These are phyloP conservation scores for Ceratobasidium sp. DNA, from an alignment of 1,284 basidiomycete species.

Conservation along the genomic window DNA sequence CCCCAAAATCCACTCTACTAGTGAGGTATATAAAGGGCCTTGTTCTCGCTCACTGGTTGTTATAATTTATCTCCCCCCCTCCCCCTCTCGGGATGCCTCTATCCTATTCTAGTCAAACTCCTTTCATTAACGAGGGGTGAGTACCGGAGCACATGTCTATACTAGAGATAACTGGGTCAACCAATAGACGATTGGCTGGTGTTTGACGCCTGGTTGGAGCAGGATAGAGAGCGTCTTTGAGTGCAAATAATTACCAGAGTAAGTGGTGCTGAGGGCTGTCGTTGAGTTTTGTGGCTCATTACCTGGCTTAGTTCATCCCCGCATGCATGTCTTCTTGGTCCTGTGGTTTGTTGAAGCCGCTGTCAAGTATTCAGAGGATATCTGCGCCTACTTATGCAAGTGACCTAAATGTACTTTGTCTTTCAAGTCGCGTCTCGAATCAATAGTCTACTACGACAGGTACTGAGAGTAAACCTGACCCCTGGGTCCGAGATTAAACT, in stretches of 20 bases:
- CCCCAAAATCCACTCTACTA: too few species aligned
- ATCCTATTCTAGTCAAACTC: not conserved
- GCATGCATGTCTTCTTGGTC: not conserved
- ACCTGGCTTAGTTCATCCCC: not conserved
- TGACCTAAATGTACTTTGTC: too few species aligned
- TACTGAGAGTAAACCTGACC: too few species aligned
- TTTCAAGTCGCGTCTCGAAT: too few species aligned
- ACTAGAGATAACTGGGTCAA: not conserved
- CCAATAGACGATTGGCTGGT: not conserved
- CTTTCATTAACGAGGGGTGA: not conserved
- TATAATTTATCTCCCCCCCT: not conserved
- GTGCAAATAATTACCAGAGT: slow-evolving; percentile 16
- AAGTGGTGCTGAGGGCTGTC: not conserved
- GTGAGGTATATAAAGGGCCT: not conserved
- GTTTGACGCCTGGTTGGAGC: not conserved
- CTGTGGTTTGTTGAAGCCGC: not conserved
- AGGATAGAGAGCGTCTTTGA: not conserved
- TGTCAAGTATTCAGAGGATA: slow-evolving; percentile 12
- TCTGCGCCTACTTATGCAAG: too few species aligned
- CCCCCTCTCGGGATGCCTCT: too few species aligned
- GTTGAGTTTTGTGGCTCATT: not conserved
- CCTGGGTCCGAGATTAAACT: too few species aligned
- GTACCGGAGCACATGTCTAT: not conserved
- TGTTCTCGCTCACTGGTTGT: not conserved
- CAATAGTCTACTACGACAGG: too few species aligned